Conservation (phyloP, 805 yeast species). For the Saccharomycopsis babjevae region DNA sequence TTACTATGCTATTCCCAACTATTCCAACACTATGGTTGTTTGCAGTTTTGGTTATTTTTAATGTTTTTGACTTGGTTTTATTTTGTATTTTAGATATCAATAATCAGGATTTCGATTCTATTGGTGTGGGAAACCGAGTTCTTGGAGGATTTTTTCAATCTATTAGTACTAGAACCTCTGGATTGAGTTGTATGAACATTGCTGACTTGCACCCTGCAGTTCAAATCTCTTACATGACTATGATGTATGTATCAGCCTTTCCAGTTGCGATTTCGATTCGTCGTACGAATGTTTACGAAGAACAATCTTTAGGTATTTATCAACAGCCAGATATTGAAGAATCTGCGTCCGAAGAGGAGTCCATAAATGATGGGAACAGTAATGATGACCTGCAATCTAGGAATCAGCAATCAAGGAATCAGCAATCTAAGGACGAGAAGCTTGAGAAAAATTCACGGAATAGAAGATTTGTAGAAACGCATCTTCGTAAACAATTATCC, state of each 20-base stretch:
- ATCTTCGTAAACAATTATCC: constrained; percentile 82
- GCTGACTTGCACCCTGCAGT: constrained; percentile 76
- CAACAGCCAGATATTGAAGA: constrained; percentile 21
- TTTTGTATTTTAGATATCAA: constrained; percentile 71
- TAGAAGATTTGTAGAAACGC: constrained; percentile 67
- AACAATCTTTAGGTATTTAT: constrained; percentile 91
- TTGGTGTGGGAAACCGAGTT: constrained; percentile 59
- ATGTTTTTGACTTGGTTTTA: constrained; percentile 67
- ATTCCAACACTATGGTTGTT: constrained; percentile 94
- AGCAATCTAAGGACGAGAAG: background rate
- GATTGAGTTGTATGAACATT: constrained; percentile 66
- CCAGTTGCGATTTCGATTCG: constrained; percentile 95
- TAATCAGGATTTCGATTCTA: constrained; percentile 37
- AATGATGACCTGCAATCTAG: background rate
- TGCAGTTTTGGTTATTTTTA: constrained; percentile 59
- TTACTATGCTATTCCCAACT: constrained; percentile 83
- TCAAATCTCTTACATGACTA: constrained; percentile 84
- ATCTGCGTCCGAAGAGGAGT: background rate
- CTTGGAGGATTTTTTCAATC: constrained; percentile 86
- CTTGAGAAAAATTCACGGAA: constrained; percentile 22
- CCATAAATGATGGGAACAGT: constrained; percentile 2
- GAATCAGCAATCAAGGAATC: background rate
- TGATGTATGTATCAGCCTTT: constrained; percentile 97
- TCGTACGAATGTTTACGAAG: constrained; percentile 96
- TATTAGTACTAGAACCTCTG: constrained; percentile 88